Base-by-base conservation (phyloP, 23 red algal species). In the Gracilaria vermiculophylla region DNA sequence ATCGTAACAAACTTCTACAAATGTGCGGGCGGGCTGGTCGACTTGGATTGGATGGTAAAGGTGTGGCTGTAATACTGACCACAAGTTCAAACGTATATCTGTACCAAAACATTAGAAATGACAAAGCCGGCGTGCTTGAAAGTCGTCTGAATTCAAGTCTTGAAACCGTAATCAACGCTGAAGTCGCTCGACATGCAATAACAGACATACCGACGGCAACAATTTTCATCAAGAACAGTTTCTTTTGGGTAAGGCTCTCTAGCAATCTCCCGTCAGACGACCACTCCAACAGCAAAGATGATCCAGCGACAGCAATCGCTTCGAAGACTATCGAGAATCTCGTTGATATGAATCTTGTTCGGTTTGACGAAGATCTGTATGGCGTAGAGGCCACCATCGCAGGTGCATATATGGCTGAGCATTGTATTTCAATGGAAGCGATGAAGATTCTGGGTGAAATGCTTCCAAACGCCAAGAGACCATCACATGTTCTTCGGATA, bases 41-140 rank as follows among this genome's bases (percentile, higher is more conserved):
- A 70, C 50, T 76, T 80, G 78, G 77, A 48, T 40, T 69, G 17
- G 92, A 95, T 37, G 79, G 23, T 31, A 33, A 82, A 3, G 92
- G 92, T 9, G 42, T 74, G 3, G 92, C 72, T 58, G 92, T 90
- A 13, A 91, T 95, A 37, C 90, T 95, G 92, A 95, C 92, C 16
- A 24, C 72, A 53, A 66, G 34, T 17, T 52, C 86, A 20, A 69
- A 45, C 66, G 32, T 57, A 15, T 29, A 57, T 57, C 40, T 61
- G n/a, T 89, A 87, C 50, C 9, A 90, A 23, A 79, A 83, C 56
- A 78, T 90, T 10, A 50, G 53, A 0, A 34, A 45, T 14, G 92
- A 62, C 0, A 32, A 14, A 24, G 69, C 73, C 44, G 55, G 10
- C 12, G 43, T 54, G 4, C 8, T 95, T 31, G 85, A 88, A 29